phyloP scores from a whole-genome alignment of 106 monocot species.

The Platanthera guangdongensis region DNA sequence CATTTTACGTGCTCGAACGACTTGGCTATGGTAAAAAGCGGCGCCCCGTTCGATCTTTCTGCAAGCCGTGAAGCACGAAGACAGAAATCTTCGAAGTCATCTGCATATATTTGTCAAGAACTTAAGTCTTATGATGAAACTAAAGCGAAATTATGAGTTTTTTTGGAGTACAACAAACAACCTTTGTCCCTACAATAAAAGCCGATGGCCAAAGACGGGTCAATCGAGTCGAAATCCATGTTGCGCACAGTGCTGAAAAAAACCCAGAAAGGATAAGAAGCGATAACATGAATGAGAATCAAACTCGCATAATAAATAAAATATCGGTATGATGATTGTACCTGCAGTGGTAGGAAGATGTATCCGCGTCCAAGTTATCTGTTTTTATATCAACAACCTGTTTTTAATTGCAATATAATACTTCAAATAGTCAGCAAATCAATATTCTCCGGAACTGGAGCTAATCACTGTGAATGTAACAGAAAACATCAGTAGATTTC shows the following conservation, averaged over 20 bases:
- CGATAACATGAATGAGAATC: neutral
- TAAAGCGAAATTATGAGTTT: neutral
- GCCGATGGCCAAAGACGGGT: slow-evolving; percentile 87
- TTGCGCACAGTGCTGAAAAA: slow-evolving; percentile 49
- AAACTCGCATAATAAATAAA: neutral
- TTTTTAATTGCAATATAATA: neutral
- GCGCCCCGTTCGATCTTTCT: slow-evolving; percentile 78
- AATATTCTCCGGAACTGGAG: neutral
- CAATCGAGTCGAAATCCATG: slow-evolving; percentile 69
- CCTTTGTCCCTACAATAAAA: slow-evolving; percentile 94
- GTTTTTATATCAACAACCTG: slow-evolving; percentile 61
- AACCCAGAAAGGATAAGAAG: neutral
- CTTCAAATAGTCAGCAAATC: neutral
- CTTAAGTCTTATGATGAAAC: neutral
- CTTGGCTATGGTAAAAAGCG: slow-evolving; percentile 72
- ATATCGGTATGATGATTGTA: slow-evolving; percentile 7
- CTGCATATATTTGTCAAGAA: slow-evolving; percentile 18
- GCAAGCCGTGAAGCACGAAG: slow-evolving; percentile 49
- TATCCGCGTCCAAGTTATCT: slow-evolving; percentile 66
- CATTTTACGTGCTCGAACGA: slow-evolving; percentile 19
- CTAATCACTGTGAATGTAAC: neutral
- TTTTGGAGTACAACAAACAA: slow-evolving; percentile 13
- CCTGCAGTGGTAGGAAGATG: slow-evolving; percentile 98
- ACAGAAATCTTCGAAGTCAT: slow-evolving; percentile 89
- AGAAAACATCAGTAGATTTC: neutral